Evolutionary conservation across 1,284 basidiomycete genomes (phyloP).

Genomic region (Austroboletus niveus): DNA sequence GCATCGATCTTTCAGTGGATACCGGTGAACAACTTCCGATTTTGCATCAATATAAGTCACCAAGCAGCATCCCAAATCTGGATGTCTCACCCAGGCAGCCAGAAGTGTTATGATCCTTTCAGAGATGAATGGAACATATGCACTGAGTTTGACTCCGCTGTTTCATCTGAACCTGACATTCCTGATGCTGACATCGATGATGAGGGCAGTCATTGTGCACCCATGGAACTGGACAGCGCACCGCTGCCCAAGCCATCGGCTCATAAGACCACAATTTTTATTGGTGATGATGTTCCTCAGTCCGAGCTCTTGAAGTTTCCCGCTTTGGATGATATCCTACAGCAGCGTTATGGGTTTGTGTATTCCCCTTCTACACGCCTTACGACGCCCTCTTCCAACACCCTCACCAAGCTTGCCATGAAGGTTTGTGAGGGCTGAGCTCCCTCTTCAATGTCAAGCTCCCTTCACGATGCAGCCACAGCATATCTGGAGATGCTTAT

Average conservation of each 20-base stretch:
- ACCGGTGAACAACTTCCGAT: background rate
- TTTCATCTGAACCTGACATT: background rate
- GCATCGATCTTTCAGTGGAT: background rate
- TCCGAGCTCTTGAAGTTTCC: too few relatives aligned
- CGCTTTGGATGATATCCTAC: too few relatives aligned
- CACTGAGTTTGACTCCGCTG: background rate
- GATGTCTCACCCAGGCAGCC: background rate
- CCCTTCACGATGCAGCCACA: too few relatives aligned
- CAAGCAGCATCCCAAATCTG: background rate
- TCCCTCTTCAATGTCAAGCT: too few relatives aligned
- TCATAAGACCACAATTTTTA: too few relatives aligned
- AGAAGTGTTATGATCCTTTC: conserved; percentile 5
- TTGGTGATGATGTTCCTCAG: too few relatives aligned
- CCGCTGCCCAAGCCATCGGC: too few relatives aligned
- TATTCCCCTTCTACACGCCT: background rate
- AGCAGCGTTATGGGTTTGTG: background rate
- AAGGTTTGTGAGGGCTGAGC: background rate
- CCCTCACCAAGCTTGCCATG: background rate
- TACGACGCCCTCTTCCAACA: background rate
- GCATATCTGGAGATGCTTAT: too few relatives aligned
- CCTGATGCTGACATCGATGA: background rate
- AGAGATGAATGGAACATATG: conserved; percentile 1
- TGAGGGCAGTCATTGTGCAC: too few relatives aligned
- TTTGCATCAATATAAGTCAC: background rate
- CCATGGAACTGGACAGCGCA: too few relatives aligned